Evolutionary conservation across 352 stramenopile genomes (phyloP), one percentile per base, ranked within the genome.

Genomic region (Poterioochromonas sp.): DNA sequence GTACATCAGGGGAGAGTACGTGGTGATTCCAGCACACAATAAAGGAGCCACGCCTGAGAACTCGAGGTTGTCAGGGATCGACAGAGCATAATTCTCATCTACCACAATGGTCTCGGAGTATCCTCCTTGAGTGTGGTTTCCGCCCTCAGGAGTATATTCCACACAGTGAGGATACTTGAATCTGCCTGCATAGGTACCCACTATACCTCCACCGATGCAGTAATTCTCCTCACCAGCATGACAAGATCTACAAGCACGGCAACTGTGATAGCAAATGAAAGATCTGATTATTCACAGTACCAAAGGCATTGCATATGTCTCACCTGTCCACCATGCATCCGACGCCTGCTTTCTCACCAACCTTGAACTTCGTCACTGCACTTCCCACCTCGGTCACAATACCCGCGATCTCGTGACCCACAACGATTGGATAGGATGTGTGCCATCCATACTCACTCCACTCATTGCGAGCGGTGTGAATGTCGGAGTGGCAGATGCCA

Each of bases 21-120:
- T 87, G 0, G 90, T 95, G 76, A 94, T 86, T 32, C 51, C 51
- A 5, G 90, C 89, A 81, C 90, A 95, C 47, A 95, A 81, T 43
- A 94, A 77, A 37, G 88, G 86, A 0, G 86, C 88, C 0, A 85
- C 87, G 20, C 76, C 83, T 32, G 84, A 83, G 32, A 88, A 85
- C 18, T 83, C 78, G 37, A 94, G 84, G 64, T 76, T 84, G 0
- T 91, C 86, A 0, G 89, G 89, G 84, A 94, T 88, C 73, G 80
- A 77, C 73, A 94, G 86, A 0, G 87, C 86, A 80, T 90, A 93
- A 37, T 82, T 71, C 68, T 86, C 73, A 69, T 85, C 62, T 0
- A 91, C 84, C 0, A 88, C 89, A 77, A 93, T 85, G 69, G 83
- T 86, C 37, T 89, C 83, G n/a, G 83, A 84, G 77, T 93, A 94